These are phyloP conservation scores for Lentithecium fluviatile DNA, from an alignment of 495 filamentous ascomycete species.

Conservation along the genomic window DNA sequence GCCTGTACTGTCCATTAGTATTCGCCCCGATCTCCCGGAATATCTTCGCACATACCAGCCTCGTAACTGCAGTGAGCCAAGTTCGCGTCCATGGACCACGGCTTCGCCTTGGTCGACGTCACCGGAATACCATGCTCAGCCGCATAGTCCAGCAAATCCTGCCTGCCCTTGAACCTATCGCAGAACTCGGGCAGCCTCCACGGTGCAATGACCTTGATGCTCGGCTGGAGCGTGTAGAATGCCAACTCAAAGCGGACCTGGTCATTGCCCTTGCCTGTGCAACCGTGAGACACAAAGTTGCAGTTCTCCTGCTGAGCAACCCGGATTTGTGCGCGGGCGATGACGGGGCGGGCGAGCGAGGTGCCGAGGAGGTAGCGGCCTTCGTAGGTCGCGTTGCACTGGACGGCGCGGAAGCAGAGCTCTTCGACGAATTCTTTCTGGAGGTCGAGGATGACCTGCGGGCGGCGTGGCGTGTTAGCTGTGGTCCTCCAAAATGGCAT, in stretches of 20 bases:
- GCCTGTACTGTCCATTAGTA: slow-evolving; percentile 4
- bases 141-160: slow-evolving; percentile 88
- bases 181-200: slow-evolving; percentile 86
- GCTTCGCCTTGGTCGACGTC: slow-evolving; percentile 80
- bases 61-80: slow-evolving; percentile 90
- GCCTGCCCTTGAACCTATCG: slow-evolving; percentile 75
- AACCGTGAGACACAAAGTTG: slow-evolving; percentile 70
- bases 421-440: slow-evolving; percentile 78
- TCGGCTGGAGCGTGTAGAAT: slow-evolving; percentile 64
- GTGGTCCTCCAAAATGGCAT: background rate
- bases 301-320: slow-evolving; percentile 70
- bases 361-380: slow-evolving; percentile 40
- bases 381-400: slow-evolving; percentile 86
- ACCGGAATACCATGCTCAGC: slow-evolving; percentile 76
- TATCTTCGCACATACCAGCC: slow-evolving; percentile 53
- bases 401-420: slow-evolving; percentile 83
- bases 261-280: slow-evolving; percentile 85
- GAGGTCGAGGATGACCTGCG: slow-evolving; percentile 61
- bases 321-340: slow-evolving; percentile 75
- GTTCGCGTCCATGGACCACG: slow-evolving; percentile 88
- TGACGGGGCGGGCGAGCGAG: slow-evolving; percentile 81
- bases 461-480: background rate
- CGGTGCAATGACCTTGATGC: slow-evolving; percentile 83
- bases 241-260: slow-evolving; percentile 84
- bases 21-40: background rate